These are phyloP conservation scores for Pseudocercospora cruenta DNA, from an alignment of 2,329 filamentous ascomycete genomes.

Conservation along the genomic window DNA sequence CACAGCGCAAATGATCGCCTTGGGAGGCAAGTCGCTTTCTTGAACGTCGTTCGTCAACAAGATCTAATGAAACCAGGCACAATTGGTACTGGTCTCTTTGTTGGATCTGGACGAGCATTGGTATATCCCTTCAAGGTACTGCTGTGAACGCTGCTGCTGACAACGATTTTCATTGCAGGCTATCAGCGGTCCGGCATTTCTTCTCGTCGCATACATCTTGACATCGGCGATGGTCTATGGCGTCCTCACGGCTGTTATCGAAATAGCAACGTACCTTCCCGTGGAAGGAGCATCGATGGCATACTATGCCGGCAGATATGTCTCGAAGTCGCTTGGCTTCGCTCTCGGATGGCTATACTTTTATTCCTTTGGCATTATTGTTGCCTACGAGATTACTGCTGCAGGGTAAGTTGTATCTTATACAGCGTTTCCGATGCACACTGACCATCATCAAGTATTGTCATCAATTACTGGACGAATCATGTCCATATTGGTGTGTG, in stretches of 20 bases:
- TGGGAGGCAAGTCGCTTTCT: background rate
- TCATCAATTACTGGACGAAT: background rate
- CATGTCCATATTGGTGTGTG: background rate
- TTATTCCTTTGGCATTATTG: background rate
- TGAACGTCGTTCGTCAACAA: background rate
- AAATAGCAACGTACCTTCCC: background rate
- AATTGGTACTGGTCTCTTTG: background rate
- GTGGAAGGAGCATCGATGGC: background rate
- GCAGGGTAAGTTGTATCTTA: background rate
- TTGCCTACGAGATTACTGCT: background rate
- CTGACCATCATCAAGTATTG: background rate
- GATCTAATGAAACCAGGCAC: background rate
- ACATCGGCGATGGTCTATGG: background rate
- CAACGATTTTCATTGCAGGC: background rate
- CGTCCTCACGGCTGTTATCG: background rate
- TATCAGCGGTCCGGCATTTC: background rate
- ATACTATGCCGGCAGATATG: background rate
- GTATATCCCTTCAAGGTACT: background rate
- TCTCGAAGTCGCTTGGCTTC: background rate
- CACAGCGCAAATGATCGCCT: background rate
- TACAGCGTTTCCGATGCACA: no score
- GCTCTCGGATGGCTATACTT: background rate
- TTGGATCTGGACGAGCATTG: background rate
- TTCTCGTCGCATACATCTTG: background rate
- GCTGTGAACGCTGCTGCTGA: background rate